These are phyloP conservation scores for Blastocystis sp. DNA, from an alignment of 352 stramenopile genomes.

Conservation along the genomic window DNA sequence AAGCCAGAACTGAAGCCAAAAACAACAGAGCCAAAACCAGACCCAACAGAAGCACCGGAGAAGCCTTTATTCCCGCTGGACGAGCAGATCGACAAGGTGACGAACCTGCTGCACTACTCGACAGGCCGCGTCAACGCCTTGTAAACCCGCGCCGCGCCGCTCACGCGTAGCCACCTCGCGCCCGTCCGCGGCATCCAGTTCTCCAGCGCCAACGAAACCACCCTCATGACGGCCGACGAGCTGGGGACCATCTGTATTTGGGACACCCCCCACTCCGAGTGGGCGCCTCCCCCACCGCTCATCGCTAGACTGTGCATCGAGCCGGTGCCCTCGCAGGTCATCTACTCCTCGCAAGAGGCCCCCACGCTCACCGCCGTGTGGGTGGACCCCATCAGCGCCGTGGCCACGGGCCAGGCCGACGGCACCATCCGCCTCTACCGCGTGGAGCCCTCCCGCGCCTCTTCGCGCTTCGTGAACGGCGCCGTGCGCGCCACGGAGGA, in stretches of 20 bases:
- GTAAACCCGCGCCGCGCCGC: not conserved
- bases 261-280: constrained; percentile 30
- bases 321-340: constrained; percentile 32
- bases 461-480: constrained; percentile 1
- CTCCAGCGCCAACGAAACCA: not conserved
- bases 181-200: constrained; percentile 42
- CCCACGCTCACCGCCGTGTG: constrained; percentile 19
- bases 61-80: constrained; percentile 22
- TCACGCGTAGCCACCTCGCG: constrained; percentile 21
- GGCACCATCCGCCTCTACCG: constrained; percentile 16
- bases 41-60: no score
- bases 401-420: constrained; percentile 17
- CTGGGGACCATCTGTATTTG: constrained; percentile 41
- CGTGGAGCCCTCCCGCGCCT: constrained; percentile 20
- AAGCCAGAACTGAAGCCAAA: no score
- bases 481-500: not conserved
- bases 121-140: constrained; percentile 21
- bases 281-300: not conserved
- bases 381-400: not conserved
- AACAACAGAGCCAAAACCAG: no score
- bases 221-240: constrained; percentile 21
- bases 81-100: not conserved
- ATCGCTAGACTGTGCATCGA: constrained; percentile 45
- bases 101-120: constrained; percentile 1
- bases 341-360: constrained; percentile 3